These are phyloP conservation scores for Sporothrix protearum DNA, from an alignment of 2,329 filamentous ascomycete species.

Conservation along the genomic window DNA sequence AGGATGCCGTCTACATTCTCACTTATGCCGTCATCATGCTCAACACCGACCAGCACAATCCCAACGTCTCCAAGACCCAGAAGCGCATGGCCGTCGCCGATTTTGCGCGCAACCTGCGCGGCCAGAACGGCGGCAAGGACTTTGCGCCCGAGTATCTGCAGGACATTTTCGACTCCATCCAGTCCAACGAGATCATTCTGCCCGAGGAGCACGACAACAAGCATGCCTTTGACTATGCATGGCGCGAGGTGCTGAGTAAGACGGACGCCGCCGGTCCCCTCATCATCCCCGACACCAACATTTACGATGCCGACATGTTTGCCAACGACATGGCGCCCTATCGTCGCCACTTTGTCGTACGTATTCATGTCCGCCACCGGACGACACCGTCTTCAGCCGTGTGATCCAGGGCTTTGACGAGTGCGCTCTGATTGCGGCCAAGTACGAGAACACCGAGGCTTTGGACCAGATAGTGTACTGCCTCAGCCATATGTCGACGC, in stretches of 20 bases:
- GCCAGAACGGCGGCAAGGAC: constrained; percentile 80
- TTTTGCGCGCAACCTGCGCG: constrained; percentile 85
- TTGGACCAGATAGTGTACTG: constrained; percentile 91
- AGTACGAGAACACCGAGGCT: constrained; percentile 77
- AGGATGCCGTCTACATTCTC: constrained; percentile 83
- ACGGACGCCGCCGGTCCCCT: constrained; percentile 71
- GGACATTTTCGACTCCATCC: constrained; percentile 87
- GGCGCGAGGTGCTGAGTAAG: constrained; percentile 90
- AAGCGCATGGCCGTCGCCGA: constrained; percentile 81
- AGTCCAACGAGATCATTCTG: constrained; percentile 88
- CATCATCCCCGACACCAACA: constrained; percentile 80
- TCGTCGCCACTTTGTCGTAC: constrained; percentile 91
- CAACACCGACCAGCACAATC: constrained; percentile 95
- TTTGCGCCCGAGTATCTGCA: constrained; percentile 81
- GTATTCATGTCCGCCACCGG: constrained; percentile 99
- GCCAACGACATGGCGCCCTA: constrained; percentile 90
- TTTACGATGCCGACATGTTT: constrained; percentile 98
- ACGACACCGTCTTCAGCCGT: constrained; percentile 89
- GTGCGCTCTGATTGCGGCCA: constrained; percentile 86
- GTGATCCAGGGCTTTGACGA: constrained; percentile 95
- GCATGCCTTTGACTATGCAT: constrained; percentile 94
- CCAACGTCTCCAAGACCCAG: constrained; percentile 67
- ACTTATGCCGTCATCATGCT: constrained; percentile 97
- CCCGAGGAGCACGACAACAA: constrained; percentile 97
- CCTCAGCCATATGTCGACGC: constrained; percentile 82